Evolutionary conservation across 116 monocot genomes (phyloP), one percentile per base, ranked within the genome.

Genomic region (Iris pallida): DNA sequence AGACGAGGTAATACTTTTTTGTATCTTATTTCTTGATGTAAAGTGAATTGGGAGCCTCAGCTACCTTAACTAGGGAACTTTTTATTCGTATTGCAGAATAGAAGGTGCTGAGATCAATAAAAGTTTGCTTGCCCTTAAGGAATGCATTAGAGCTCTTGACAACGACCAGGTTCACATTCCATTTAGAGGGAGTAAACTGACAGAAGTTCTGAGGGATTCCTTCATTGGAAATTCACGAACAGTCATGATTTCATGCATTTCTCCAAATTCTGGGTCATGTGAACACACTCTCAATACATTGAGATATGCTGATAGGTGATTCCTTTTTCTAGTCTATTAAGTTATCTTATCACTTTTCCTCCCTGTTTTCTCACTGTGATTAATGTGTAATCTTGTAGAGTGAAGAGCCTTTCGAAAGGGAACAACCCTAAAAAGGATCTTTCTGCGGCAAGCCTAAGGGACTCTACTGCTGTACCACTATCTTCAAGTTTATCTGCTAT

Each of bases 31-130:
- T 2, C 6, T 55, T 14, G 6, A 11, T 59, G 66, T 46, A 47
- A 42, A 42, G 44, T 3, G 14, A 40, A 45, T 15, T 40, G 44
- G 2, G 6, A 61, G 16, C 44, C 20, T 54, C 14, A 5, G 19
- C 3, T 45, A n/a, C 55, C 14, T 42, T 48, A 20, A 77, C 13
- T 43, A 59, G 20, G 47, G 4, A 16, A 59, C 17, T 71, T 40
- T 58, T 15, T 17, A 17, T 53, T 56, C 65, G 41, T 20, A 61
- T 10, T 86, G 71, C 99, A 99, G 99, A 64, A 99, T 99, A 68
- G 99, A 99, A 77, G 99, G 99, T 68, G 99, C 99, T 65, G 99
- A 99, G 77, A 99, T 99, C 75, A 99, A 99, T 71, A 99, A 99
- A 78, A 99, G 93, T 77, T 82, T 99, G 79, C 85, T 99, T 57